phyloP scores from a whole-genome alignment of 2,329 filamentous ascomycete species.

The Fusarium austroafricanum region DNA sequence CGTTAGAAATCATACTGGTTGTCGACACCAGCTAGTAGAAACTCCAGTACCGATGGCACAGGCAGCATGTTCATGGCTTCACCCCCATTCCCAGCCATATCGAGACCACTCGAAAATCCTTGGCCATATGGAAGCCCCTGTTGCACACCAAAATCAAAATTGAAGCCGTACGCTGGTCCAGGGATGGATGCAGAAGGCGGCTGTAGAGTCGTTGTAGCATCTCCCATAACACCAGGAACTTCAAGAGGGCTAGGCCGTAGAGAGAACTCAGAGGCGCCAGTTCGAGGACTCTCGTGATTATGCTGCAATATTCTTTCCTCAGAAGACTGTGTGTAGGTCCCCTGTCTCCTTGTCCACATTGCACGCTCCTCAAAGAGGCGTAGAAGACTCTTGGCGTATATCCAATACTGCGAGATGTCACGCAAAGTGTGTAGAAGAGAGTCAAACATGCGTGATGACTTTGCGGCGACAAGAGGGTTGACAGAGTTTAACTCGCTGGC shows the following conservation, averaged over 20 bases:
- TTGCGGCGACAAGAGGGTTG: constrained; percentile 49
- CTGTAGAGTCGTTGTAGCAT: constrained; percentile 17
- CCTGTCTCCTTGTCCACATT: constrained; percentile 31
- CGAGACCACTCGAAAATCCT: constrained; percentile 30
- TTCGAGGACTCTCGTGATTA: neutral
- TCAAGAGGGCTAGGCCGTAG: constrained; percentile 32
- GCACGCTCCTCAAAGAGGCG: constrained; percentile 46
- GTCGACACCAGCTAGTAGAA: constrained; percentile 48
- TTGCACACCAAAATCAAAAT: constrained; percentile 28
- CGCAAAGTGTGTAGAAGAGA: constrained; percentile 47
- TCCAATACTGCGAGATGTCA: constrained; percentile 47
- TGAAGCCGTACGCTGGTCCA: constrained; percentile 26
- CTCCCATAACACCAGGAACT: constrained; percentile 1
- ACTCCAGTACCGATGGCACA: constrained; percentile 48
- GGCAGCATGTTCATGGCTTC: constrained; percentile 39
- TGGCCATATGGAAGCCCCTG: constrained; percentile 31
- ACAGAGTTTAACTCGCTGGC: constrained; percentile 43
- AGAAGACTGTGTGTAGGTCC: neutral
- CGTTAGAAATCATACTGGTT: constrained; percentile 42
- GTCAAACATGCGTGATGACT: constrained; percentile 46
- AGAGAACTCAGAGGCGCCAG: constrained; percentile 28
- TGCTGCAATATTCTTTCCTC: constrained; percentile 16
- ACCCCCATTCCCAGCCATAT: constrained; percentile 11
- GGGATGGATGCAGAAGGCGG: constrained; percentile 4
- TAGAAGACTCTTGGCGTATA: constrained; percentile 49